Conservation (phyloP, 2,329 filamentous ascomycete species). For the Botryotinia narcissicola region DNA sequence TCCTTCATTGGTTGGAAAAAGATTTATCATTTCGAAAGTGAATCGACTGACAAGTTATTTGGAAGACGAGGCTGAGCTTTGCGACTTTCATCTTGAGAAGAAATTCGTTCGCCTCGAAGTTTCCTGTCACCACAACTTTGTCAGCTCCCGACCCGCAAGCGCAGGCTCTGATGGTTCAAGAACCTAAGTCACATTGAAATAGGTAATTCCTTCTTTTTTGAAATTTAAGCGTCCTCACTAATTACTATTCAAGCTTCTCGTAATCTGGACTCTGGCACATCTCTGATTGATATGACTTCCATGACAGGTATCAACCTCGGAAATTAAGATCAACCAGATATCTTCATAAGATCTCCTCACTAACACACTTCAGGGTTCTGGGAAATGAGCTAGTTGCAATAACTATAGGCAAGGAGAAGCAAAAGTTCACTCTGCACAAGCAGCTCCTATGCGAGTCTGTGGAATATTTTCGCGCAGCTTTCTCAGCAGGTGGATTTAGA, state of each 20-base stretch:
- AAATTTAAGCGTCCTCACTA: too few species aligned
- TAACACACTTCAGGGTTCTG: neutral
- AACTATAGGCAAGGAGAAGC: slow-evolving; percentile 26
- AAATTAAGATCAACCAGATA: neutral
- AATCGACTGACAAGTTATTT: neutral
- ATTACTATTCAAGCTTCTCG: too few species aligned
- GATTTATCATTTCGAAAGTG: neutral
- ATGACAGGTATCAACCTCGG: neutral
- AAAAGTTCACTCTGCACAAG: slow-evolving; percentile 30
- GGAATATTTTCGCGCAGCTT: slow-evolving; percentile 20
- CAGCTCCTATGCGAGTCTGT: slow-evolving; percentile 25
- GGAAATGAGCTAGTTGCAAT: slow-evolving; percentile 28
- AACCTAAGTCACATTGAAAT: too few species aligned
- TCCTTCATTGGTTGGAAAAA: neutral
- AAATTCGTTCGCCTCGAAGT: neutral
- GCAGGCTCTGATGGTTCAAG: too few species aligned
- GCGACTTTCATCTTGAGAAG: neutral
- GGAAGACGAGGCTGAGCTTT: neutral
- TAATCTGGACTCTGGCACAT: too few species aligned
- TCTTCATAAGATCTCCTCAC: accelerated
- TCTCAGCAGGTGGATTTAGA: slow-evolving; percentile 20
- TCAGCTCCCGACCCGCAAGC: too few species aligned
- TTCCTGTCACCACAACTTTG: neutral
- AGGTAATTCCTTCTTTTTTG: too few species aligned
- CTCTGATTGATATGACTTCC: too few species aligned